These are phyloP conservation scores for Parastagonospora nodorum DNA, from an alignment of 2,329 filamentous ascomycete genomes.

Conservation along the genomic window DNA sequence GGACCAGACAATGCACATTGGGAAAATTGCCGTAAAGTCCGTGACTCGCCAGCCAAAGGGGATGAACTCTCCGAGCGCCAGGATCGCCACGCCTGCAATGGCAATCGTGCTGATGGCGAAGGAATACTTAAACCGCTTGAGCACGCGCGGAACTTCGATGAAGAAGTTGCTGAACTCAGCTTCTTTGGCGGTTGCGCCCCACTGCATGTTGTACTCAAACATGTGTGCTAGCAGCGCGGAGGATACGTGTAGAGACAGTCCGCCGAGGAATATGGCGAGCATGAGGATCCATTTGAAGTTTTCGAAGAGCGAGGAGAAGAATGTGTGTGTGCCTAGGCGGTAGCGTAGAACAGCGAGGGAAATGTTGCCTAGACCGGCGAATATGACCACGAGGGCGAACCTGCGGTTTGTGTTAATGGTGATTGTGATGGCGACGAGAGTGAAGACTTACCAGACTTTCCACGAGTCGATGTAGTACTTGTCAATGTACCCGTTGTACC, in stretches of 20 bases:
- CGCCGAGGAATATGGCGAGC: constrained; percentile 81
- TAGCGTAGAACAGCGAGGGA: constrained; percentile 68
- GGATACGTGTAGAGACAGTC: constrained; percentile 78
- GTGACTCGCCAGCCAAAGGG: constrained; percentile 61
- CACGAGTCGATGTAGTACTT: constrained; percentile 79
- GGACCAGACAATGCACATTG: constrained; percentile 68
- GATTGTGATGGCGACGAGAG: background rate
- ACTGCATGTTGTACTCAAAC: constrained; percentile 84
- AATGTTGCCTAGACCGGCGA: constrained; percentile 66
- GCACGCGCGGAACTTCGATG: constrained; percentile 78
- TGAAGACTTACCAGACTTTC: constrained; percentile 59
- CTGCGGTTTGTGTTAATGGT: background rate
- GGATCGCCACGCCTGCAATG: constrained; percentile 65
- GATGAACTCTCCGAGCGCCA: constrained; percentile 63
- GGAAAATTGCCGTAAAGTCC: constrained; percentile 69
- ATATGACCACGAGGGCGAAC: constrained; percentile 67
- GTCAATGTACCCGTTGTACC: constrained; percentile 75
- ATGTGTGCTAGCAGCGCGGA: constrained; percentile 82
- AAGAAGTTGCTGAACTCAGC: constrained; percentile 82
- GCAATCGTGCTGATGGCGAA: constrained; percentile 69
- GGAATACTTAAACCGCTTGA: constrained; percentile 72
- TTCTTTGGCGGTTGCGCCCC: constrained; percentile 86
- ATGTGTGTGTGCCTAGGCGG: constrained; percentile 60
- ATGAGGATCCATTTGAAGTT: constrained; percentile 69
- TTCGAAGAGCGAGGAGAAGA: constrained; percentile 57